Conservation (phyloP, 2,329 filamentous ascomycete genomes). For the Davidsoniella neocaledoniae region DNA sequence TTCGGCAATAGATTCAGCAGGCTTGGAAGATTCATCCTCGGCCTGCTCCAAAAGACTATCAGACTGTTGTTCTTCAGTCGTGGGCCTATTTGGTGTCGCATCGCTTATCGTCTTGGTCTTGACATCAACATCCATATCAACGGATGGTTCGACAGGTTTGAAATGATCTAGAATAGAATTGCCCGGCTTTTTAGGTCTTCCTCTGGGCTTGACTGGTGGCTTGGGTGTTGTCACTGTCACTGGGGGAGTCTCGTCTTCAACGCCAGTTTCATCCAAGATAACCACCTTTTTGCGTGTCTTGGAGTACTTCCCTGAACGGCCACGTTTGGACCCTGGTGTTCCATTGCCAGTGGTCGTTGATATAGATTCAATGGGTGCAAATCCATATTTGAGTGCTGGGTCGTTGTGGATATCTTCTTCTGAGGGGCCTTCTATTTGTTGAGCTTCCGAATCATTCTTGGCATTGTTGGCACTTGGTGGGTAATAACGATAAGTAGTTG, state of each 20-base stretch:
- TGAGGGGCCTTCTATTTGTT: neutral
- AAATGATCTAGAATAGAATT: neutral
- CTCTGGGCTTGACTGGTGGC: neutral
- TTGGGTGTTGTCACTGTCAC: neutral
- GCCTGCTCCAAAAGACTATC: too few species aligned
- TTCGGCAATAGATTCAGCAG: too few species aligned
- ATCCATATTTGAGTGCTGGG: constrained; percentile 9
- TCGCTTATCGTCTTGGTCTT: too few species aligned
- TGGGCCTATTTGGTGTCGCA: too few species aligned
- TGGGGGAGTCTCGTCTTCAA: neutral
- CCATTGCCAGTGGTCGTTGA: neutral
- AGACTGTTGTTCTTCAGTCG: too few species aligned
- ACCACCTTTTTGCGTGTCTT: constrained; percentile 9
- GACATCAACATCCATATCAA: too few species aligned
- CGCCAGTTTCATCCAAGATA: constrained; percentile 4
- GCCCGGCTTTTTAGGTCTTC: neutral
- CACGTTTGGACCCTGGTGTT: neutral
- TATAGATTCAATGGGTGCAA: constrained; percentile 1
- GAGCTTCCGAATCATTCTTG: neutral
- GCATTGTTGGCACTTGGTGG: neutral
- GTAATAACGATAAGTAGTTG: constrained; percentile 13
- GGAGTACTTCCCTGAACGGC: neutral
- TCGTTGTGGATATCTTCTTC: neutral
- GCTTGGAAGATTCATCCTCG: too few species aligned
- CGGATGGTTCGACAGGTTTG: too few species aligned